phyloP scores from a whole-genome alignment of 129 eudicot genomes.

The Oenanthe sinensis region DNA sequence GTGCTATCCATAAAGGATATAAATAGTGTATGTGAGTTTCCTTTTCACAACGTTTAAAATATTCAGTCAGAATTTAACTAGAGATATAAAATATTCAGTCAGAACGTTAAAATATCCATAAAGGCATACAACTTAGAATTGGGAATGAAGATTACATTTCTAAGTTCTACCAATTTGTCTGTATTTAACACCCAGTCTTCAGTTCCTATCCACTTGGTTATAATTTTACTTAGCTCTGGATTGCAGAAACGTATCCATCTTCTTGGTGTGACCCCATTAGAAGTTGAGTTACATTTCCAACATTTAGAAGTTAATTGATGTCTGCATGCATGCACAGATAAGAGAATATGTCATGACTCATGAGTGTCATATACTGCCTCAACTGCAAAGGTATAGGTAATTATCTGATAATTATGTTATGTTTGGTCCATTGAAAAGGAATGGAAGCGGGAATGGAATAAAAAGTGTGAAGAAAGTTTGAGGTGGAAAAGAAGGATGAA shows the following conservation, averaged over 20 bases:
- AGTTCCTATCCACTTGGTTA: constrained; percentile 84
- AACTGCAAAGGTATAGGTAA: not conserved
- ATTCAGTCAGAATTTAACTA: not conserved
- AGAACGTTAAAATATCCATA: too few relatives aligned
- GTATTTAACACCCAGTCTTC: constrained; percentile 77
- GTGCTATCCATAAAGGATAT: not conserved
- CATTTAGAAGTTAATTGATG: not conserved
- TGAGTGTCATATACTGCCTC: not conserved
- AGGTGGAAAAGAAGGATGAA: not conserved
- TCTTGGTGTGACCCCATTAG: constrained; percentile 94
- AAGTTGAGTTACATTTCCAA: not conserved
- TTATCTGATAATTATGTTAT: not conserved
- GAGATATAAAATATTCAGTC: not conserved
- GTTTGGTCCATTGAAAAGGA: not conserved
- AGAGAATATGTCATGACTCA: not conserved
- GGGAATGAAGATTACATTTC: constrained; percentile 38
- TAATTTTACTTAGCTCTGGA: constrained; percentile 69
- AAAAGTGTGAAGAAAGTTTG: not conserved
- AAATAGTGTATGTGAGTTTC: not conserved
- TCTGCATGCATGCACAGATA: not conserved
- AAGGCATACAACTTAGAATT: not conserved
- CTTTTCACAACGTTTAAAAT: not conserved
- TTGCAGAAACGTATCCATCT: constrained; percentile 90
- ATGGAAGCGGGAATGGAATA: not conserved
- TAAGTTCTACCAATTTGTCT: constrained; percentile 60